These are phyloP conservation scores for Coemansia sp. DNA, from an alignment of 192 early-diverging fungal genomes.

Conservation along the genomic window DNA sequence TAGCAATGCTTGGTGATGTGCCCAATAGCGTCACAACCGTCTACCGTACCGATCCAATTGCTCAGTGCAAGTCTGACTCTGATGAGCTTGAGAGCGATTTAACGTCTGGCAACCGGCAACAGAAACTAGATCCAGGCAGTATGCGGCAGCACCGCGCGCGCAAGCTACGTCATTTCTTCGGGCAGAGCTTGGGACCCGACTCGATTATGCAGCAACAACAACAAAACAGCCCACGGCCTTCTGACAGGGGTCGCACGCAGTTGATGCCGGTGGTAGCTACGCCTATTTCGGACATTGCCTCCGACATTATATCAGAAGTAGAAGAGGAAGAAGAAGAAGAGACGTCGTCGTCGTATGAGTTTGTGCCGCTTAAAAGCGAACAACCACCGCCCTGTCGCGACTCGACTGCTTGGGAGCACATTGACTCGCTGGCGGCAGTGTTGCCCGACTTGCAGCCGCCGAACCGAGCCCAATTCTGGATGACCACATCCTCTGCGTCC, in stretches of 20 bases:
- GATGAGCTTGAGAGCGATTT: not conserved
- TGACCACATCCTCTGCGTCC: conserved; percentile 17
- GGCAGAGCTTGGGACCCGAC: conserved; percentile 41
- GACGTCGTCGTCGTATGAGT: conserved; percentile 25
- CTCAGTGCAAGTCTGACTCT: not conserved
- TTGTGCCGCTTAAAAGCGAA: conserved; percentile 11
- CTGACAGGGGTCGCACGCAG: not conserved
- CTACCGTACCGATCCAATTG: conserved; percentile 8
- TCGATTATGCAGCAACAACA: conserved; percentile 14
- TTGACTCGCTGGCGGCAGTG: not conserved
- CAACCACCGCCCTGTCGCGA: not conserved
- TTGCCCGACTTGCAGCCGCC: not conserved
- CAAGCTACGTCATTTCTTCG: conserved; percentile 36
- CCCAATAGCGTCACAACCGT: conserved; percentile 12
- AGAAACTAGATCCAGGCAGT: not conserved
- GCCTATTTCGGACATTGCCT: not conserved
- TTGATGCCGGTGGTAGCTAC: not conserved
- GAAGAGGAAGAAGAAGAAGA: not conserved
- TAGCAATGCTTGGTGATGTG: conserved; percentile 39
- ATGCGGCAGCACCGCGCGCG: conserved; percentile 8
- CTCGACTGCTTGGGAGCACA: not conserved
- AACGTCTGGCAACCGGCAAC: not conserved
- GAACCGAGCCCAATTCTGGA: conserved; percentile 45
- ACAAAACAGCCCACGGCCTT: not conserved
- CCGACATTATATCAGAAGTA: conserved; percentile 2